Evolutionary conservation across 1,284 basidiomycete species (phyloP), one percentile per base, ranked within the genome.

Genomic region (Ceratobasidium sp.): DNA sequence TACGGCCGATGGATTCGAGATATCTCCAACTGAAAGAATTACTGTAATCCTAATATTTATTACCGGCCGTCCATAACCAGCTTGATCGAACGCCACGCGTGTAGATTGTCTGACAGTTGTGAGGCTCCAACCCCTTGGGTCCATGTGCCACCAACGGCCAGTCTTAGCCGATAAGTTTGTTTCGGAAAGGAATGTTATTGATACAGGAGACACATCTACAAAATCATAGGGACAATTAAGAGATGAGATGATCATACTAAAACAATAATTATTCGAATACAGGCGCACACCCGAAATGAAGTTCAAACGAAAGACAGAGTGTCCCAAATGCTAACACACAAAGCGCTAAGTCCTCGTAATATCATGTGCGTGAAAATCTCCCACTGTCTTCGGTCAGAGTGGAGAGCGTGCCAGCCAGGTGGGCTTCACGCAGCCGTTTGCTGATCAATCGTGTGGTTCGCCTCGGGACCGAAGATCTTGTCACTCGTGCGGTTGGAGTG

Each of bases 351-450:
- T 27, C 17, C 38, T 17, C 8, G 17, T 40, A 40, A 17, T 40
- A n/a, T 50, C 22, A 50, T 25, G 15, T 7, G 25, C 47, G 31
- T 29, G 52, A 49, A 43, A 29, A 54, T 50, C 31, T 56, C 45
- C 22, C 43, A 45, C 65, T 68, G 22, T 68, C 65, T 35, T 68
- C 65, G 12, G 65, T 68, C 32, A 68, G 50, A 38, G 53, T 68
- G 35, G 65, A 68, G 25, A 68, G 56, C 54, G 65, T 68, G 43
- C 65, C 65, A 20, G 65, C 65, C 54, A 68, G 54, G 65, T 68
- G 65, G 55, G 54, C 25, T 29, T 68, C 65, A 68, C 65, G 65
- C 65, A 68, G 50, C 22, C 50, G 65, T 34, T 57, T 68, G 65
- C 57, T 57, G 32, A 68, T 31, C 54, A 57, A 45, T 45, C 65